phyloP scores from a whole-genome alignment of 2,329 filamentous ascomycete genomes.

The Delphinella strobiligena region DNA sequence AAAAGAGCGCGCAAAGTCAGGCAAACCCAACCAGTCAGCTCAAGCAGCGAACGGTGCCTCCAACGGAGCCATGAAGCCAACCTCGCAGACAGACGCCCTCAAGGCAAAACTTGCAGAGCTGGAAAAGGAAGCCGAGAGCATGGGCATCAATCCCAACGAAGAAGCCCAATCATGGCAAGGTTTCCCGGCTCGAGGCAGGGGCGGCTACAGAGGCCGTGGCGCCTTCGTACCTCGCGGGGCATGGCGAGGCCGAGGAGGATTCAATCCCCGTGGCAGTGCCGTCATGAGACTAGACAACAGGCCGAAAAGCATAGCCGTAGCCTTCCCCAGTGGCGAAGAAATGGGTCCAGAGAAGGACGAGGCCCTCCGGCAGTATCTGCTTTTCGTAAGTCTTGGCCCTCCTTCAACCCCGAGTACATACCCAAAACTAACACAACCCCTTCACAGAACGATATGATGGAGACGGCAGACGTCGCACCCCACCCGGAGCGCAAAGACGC shows the following conservation, averaged over 20 bases:
- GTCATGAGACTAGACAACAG: conserved; percentile 62
- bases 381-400: conserved; percentile 24
- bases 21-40: conserved; percentile 13
- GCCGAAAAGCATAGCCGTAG: conserved; percentile 54
- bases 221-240: conserved; percentile 28
- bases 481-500: conserved; percentile 27
- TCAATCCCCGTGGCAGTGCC: conserved; percentile 32
- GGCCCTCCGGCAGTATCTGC: conserved; percentile 56
- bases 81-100: conserved; percentile 50
- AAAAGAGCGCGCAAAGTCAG: conserved; percentile 17
- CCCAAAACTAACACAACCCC: conserved; percentile 7
- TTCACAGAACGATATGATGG: conserved; percentile 16
- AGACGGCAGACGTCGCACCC: conserved; percentile 24
- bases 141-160: conserved; percentile 54
- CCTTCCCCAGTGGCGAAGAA: conserved; percentile 40
- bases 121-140: conserved; percentile 57
- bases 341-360: conserved; percentile 57
- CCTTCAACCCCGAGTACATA: background rate
- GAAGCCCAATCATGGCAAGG: conserved; percentile 17
- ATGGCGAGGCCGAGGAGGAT: conserved; percentile 33
- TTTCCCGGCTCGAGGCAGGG: conserved; percentile 28
- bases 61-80: conserved; percentile 15
- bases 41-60: conserved; percentile 15
- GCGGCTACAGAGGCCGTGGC: conserved; percentile 31
- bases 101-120: conserved; percentile 60